phyloP scores from a whole-genome alignment of 352 stramenopile species.

The Paralagenidium karlingii region DNA sequence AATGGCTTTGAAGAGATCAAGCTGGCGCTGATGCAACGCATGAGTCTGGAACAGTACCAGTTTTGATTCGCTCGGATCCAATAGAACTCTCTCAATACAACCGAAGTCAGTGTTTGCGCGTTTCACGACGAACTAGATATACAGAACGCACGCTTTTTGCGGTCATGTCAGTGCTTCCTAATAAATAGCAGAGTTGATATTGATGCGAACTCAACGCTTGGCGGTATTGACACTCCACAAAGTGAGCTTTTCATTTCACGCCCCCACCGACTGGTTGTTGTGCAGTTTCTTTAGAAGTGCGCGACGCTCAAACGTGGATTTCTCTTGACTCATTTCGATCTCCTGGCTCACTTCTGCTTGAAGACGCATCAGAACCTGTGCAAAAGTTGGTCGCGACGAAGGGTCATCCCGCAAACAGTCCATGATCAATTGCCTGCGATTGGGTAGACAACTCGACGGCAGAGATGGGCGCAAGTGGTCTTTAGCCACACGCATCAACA shows the following conservation, averaged over 20 bases:
- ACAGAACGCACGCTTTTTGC: no score
- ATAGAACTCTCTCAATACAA: no score
- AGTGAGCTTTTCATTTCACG: no score
- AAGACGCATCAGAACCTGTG: conserved; percentile 51
- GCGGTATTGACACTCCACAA: no score
- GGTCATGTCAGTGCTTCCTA: no score
- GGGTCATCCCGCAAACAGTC: conserved; percentile 59
- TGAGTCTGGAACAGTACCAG: conserved; percentile 52
- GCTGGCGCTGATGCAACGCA: conserved; percentile 53
- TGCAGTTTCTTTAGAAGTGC: conserved; percentile 10
- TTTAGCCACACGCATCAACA: conserved; percentile 70
- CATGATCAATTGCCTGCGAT: conserved; percentile 49
- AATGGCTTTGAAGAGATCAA: conserved; percentile 50
- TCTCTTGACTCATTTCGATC: conserved; percentile 40
- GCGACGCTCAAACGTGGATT: conserved; percentile 13
- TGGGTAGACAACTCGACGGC: conserved; percentile 32
- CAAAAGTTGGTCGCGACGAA: conserved; percentile 47
- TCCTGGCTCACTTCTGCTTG: conserved; percentile 69
- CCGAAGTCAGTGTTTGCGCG: no score
- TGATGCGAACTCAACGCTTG: no score
- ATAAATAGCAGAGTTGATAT: no score
- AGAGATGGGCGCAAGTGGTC: conserved; percentile 63
- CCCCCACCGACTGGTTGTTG: no score
- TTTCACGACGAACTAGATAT: no score
- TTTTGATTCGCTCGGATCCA: no score